Conservation (phyloP, 441 rosid species). For the Gossypium lobatum region DNA sequence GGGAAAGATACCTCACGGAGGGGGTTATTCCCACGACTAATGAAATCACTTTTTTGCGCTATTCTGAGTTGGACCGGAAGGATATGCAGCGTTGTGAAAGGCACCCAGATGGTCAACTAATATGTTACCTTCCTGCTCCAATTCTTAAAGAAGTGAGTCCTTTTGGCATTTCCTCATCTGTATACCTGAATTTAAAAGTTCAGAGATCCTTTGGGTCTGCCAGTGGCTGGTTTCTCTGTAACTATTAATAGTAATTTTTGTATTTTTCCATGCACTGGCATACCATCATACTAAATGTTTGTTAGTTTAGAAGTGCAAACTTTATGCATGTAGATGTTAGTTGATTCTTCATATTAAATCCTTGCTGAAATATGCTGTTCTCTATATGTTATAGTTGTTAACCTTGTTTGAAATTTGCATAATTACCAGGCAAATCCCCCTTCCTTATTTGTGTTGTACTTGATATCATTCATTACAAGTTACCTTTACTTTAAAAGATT, state of each 20-base stretch:
- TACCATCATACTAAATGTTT: neutral
- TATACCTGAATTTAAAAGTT: slow-evolving; percentile 9
- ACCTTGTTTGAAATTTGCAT: neutral
- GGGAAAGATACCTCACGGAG: slow-evolving; percentile 79
- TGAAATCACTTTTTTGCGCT: slow-evolving; percentile 79
- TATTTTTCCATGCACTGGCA: neutral
- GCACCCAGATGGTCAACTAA: slow-evolving; percentile 84
- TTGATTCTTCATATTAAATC: neutral
- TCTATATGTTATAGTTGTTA: neutral
- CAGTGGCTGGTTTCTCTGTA: neutral
- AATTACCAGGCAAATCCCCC: neutral
- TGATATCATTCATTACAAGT: neutral
- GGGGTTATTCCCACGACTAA: slow-evolving; percentile 95
- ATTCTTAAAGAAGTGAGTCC: slow-evolving; percentile 84
- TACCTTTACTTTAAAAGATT: neutral
- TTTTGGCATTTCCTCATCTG: slow-evolving; percentile 11
- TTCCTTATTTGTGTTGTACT: neutral
- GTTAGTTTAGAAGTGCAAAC: neutral
- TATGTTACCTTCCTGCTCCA: slow-evolving; percentile 84
- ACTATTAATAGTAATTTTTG: neutral
- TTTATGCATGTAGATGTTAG: neutral
- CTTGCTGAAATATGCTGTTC: neutral
- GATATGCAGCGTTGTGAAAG: slow-evolving; percentile 75
- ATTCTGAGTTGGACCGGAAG: slow-evolving; percentile 51
- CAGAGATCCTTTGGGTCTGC: neutral